Evolutionary conservation across 495 filamentous ascomycete species (phyloP), one percentile per base, ranked within the genome.

Genomic region (Lasiosphaeriaceae sp.): DNA sequence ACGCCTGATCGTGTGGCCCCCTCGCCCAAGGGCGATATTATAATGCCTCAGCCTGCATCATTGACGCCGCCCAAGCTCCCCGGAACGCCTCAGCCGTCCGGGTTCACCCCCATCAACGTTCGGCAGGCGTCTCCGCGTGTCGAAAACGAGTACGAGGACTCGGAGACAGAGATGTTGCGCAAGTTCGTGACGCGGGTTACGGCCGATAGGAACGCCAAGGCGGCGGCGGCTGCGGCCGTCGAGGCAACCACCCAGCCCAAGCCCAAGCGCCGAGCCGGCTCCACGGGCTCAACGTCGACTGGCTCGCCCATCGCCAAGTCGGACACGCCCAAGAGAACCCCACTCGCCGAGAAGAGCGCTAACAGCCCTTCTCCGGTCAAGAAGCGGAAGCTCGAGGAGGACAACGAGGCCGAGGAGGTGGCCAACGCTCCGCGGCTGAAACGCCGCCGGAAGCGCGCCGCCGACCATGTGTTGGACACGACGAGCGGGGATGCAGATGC

Each of bases 121-220:
- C 64, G 64, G 0, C 61, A 65, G 19, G 54, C 51, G 23, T 65
- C 66, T 0, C 66, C 65, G 3, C 50, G n/a, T n/a, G n/a, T n/a
- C n/a, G n/a, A 54, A 1, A 23, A 49, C 7, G 26, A 12, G 5
- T 66, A 69, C 17, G 69, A 70, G 14, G 69, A 72, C 35, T 72
- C 69, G 2, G 74, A 78, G 43, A 75, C 74, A 2, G 75, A 78
- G 29, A 68, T 78, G 68, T 65, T 78, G 26, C 62, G 73, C 12
- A 71, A 73, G 41, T 78, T 78, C 60, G 70, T 78, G 31, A 75
- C 68, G 39, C 66, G 73, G 24, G 75, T 78, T 3, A 66, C 72
- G 47, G 75, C 74, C n/a, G 71, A 76, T 64, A 78, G 76, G 59
- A 69, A 57, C 55, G 64, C 66, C 43, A 66, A 66, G 52, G 64